phyloP scores from a whole-genome alignment of 2,329 filamentous ascomycete genomes.

The Penicillium sp. region DNA sequence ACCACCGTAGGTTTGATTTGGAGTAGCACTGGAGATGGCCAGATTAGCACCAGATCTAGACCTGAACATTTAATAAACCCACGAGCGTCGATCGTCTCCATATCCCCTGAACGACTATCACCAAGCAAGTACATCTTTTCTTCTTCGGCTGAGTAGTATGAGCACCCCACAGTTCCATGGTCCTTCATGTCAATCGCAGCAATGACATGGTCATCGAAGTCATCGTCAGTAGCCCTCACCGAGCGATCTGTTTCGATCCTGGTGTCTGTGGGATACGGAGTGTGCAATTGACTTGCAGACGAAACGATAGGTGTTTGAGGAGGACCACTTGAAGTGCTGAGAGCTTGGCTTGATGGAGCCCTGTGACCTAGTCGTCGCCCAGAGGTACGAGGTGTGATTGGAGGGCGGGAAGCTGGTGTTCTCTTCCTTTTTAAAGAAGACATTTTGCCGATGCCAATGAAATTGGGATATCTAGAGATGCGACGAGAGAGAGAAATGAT shows the following conservation, averaged over 20 bases:
- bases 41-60: neutral
- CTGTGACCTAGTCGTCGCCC: conserved; percentile 3
- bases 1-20: conserved; percentile 56
- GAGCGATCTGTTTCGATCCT: conserved; percentile 23
- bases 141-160: conserved; percentile 66
- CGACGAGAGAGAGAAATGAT: neutral
- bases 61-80: conserved; percentile 9
- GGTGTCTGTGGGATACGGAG: conserved; percentile 6
- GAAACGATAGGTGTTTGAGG: conserved; percentile 5
- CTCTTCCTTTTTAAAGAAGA: conserved; percentile 14
- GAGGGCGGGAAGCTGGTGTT: conserved; percentile 4
- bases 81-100: conserved; percentile 58
- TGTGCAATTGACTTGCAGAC: conserved; percentile 6
- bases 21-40: conserved; percentile 45
- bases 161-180: conserved; percentile 67
- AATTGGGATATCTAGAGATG: neutral
- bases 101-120: conserved; percentile 61
- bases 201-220: conserved; percentile 57
- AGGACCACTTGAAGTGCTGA: neutral
- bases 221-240: conserved; percentile 36
- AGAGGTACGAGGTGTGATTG: conserved; percentile 11
- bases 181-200: conserved; percentile 71
- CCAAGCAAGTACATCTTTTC: conserved; percentile 67
- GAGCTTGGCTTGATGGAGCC: conserved; percentile 5
- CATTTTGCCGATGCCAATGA: conserved; percentile 3